Conservation (phyloP, 2,329 filamentous ascomycete species). For the Thielaviopsis musarum region DNA sequence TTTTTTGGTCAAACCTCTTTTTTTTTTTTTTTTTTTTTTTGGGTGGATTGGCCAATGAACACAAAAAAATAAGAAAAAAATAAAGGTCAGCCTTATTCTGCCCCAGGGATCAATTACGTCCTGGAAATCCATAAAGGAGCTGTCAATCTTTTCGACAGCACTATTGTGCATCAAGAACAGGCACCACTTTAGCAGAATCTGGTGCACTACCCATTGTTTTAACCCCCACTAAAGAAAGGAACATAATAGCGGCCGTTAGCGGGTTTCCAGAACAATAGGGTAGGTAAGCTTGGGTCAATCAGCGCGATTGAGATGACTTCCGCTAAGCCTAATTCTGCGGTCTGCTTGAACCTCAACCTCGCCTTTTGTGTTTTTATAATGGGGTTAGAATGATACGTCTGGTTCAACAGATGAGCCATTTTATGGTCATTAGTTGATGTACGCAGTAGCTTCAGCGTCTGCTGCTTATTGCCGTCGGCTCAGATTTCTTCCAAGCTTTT, state of each 20-base stretch:
- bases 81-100: background rate
- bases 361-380: too few relatives aligned
- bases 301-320: too few relatives aligned
- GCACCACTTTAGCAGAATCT: background rate
- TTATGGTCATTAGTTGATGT: too few relatives aligned
- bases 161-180: background rate
- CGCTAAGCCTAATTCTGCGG: too few relatives aligned
- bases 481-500: too few relatives aligned
- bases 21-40: background rate
- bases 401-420: too few relatives aligned
- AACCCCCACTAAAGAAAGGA: background rate
- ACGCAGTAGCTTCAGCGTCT: too few relatives aligned
- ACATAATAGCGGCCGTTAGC: background rate
- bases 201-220: background rate
- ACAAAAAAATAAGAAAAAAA: background rate
- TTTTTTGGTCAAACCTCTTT: too few relatives aligned
- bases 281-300: background rate
- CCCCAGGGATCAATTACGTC: background rate
- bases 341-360: too few relatives aligned
- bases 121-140: background rate
- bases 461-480: too few relatives aligned
- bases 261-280: background rate
- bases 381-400: too few relatives aligned
- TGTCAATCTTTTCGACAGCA: background rate
- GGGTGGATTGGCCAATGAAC: background rate